Conservation (phyloP, 495 filamentous ascomycete genomes). For the Extremus antarcticus region DNA sequence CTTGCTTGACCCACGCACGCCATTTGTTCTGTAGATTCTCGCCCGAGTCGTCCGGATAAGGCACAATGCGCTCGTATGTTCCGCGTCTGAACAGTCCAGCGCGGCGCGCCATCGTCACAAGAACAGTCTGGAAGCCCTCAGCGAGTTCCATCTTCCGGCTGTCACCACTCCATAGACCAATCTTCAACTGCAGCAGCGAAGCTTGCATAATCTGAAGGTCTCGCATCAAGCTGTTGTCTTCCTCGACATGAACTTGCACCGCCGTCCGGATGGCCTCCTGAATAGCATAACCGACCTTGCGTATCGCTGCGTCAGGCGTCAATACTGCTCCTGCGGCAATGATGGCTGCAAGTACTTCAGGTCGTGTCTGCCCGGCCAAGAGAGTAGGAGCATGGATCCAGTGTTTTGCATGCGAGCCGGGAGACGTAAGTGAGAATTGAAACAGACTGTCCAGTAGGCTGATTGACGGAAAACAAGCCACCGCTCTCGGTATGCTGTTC, state of each 20-base stretch:
- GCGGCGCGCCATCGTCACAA: conserved; percentile 37
- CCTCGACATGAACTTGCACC: conserved; percentile 44
- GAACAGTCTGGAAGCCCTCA: conserved; percentile 45
- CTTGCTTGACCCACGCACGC: conserved; percentile 41
- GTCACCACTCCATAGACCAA: conserved; percentile 58
- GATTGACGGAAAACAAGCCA: conserved; percentile 49
- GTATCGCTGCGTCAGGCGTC: conserved; percentile 43
- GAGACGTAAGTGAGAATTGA: conserved; percentile 47
- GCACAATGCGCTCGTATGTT: conserved; percentile 36
- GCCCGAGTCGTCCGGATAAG: conserved; percentile 36
- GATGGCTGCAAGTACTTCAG: conserved; percentile 46
- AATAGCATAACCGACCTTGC: conserved; percentile 52
- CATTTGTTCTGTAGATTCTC: conserved; percentile 45
- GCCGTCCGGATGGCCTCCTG: conserved; percentile 47
- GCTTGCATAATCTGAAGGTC: conserved; percentile 46
- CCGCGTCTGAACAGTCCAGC: conserved; percentile 35
- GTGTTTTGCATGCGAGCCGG: conserved; percentile 37
- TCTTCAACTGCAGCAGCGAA: conserved; percentile 43
- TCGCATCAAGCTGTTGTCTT: conserved; percentile 45
- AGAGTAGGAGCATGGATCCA: conserved; percentile 52
- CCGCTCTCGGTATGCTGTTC: conserved; percentile 36
- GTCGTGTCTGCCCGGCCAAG: conserved; percentile 31
- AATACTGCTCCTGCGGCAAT: conserved; percentile 46
- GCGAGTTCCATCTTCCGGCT: conserved; percentile 59
- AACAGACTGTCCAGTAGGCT: conserved; percentile 50